A percentile compares a stretch with the other conserved stretches of the same genome.
Evolutionary conservation across 2,329 filamentous ascomycete species (phyloP).

Genomic region (Canariomyces notabilis): DNA sequence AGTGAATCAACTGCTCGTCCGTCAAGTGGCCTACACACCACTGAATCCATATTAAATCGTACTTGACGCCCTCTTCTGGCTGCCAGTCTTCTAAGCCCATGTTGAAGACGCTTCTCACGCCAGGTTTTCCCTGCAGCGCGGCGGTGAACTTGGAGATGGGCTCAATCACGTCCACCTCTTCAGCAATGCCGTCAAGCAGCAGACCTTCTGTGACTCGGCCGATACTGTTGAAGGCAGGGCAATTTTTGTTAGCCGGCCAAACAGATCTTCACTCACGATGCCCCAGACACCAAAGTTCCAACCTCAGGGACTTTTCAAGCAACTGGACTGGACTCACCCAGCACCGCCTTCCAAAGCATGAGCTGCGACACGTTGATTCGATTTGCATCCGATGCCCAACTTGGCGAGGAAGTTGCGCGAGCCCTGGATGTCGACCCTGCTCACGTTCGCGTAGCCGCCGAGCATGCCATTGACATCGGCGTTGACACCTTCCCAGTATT

Average conservation of each 20-base stretch:
- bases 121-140: constrained; percentile 51
- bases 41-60: constrained; percentile 84
- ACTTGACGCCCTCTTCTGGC: constrained; percentile 43
- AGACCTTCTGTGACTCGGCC: constrained; percentile 77
- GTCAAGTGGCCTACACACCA: constrained; percentile 85
- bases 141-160: constrained; percentile 77
- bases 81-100: constrained; percentile 69
- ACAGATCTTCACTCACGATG: too few relatives aligned
- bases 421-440: constrained; percentile 64
- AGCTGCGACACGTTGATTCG: constrained; percentile 1
- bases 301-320: too few relatives aligned
- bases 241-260: too few relatives aligned
- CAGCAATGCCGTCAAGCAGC: constrained; percentile 59
- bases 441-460: constrained; percentile 62
- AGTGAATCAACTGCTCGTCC: constrained; percentile 65
- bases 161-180: constrained; percentile 76
- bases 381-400: constrained; percentile 44
- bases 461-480: constrained; percentile 67
- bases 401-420: constrained; percentile 68
- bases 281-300: too few relatives aligned
- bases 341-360: constrained; percentile 37
- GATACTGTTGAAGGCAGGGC: constrained; percentile 48
- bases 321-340: constrained; percentile 30
- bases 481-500: constrained; percentile 44
- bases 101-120: constrained; percentile 59